Evolutionary conservation across 495 filamentous ascomycete genomes (phyloP).

Genomic region (Lasiosphaeria hispida): DNA sequence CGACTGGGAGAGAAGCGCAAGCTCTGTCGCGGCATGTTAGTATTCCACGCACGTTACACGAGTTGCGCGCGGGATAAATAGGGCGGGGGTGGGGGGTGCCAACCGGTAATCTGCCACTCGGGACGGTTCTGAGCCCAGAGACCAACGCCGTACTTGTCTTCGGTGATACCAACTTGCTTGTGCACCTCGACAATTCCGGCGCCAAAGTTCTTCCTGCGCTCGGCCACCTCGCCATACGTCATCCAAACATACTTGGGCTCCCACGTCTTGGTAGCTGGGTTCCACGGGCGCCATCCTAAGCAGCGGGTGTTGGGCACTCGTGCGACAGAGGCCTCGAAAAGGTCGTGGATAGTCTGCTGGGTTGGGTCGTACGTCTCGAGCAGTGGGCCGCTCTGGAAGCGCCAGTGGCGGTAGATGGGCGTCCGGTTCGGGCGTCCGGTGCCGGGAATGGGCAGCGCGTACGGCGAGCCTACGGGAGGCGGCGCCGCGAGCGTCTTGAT

Average conservation of each 20-base stretch:
- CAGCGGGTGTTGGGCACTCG: conserved; percentile 60
- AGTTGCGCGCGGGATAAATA: neutral
- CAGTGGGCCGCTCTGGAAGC: conserved; percentile 64
- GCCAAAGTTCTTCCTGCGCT: conserved; percentile 79
- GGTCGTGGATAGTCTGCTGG: conserved; percentile 70
- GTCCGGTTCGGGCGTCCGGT: conserved; percentile 70
- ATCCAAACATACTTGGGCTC: conserved; percentile 78
- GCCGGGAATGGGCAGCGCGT: conserved; percentile 68
- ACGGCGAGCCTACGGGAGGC: conserved; percentile 59
- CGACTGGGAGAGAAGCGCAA: conserved; percentile 85
- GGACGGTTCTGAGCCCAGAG: conserved; percentile 95
- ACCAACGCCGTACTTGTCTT: conserved; percentile 77
- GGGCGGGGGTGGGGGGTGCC: conserved; percentile 23
- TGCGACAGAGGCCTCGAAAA: conserved; percentile 68
- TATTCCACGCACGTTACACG: conserved; percentile 12
- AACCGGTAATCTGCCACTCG: conserved; percentile 95
- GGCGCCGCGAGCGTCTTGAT: conserved; percentile 48
- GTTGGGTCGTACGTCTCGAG: conserved; percentile 72
- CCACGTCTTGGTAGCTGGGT: conserved; percentile 70
- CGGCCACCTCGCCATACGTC: conserved; percentile 75
- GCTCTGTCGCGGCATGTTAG: conserved; percentile 53
- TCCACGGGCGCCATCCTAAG: conserved; percentile 79
- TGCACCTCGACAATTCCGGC: conserved; percentile 83
- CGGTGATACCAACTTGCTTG: conserved; percentile 61
- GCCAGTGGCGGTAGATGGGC: conserved; percentile 80